Evolutionary conservation across 1,284 basidiomycete species (phyloP), one percentile per base, ranked within the genome.

Genomic region (Austroboletus rostrupii): DNA sequence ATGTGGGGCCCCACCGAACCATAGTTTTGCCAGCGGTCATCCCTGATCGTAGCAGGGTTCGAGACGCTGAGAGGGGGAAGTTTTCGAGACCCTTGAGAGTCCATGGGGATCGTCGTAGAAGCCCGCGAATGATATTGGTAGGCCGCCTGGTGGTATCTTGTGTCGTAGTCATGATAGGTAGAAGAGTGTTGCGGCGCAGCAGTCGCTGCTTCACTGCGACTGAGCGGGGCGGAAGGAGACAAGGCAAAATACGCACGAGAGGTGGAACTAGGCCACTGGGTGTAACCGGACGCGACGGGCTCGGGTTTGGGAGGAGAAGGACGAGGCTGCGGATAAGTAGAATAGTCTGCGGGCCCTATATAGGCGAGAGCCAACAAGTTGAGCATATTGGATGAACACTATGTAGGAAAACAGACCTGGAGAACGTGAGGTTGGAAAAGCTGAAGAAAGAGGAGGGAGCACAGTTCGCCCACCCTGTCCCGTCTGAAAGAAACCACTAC

Each of bases 391-490:
- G 62, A 67, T 68, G 69, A 70, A 75, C 69, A 74, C 70, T 70
- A 75, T 61, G 68, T 68, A 77, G 71, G 71, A 72, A 71, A 74
- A 86, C 86, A 78, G 80, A 88, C 86, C 86, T 88, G 86, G 79
- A 83, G 83, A 84, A 80, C 77, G 81, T 85, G 82, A 87, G 64
- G 80, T 82, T 83, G 85, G 85, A 82, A 87, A 85, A 61, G 80
- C 80, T 73, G 83, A 77, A 78, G 81, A 79, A 79, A 89, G 76
- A 80, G 87, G 83, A 81, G 87, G 87, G 70, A 89, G 82, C 75
- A 84, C 79, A 76, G 83, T 81, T 80, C 84, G 83, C 85, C 84
- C 85, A 88, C 86, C 86, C 82, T 87, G 84, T 77, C 79, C 82
- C 74, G 76, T 76, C 72, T 75, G 76, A 70, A 81, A 87, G 78